Conservation (phyloP, 768 basidiomycete species). For the Amanita subjunquillea region DNA sequence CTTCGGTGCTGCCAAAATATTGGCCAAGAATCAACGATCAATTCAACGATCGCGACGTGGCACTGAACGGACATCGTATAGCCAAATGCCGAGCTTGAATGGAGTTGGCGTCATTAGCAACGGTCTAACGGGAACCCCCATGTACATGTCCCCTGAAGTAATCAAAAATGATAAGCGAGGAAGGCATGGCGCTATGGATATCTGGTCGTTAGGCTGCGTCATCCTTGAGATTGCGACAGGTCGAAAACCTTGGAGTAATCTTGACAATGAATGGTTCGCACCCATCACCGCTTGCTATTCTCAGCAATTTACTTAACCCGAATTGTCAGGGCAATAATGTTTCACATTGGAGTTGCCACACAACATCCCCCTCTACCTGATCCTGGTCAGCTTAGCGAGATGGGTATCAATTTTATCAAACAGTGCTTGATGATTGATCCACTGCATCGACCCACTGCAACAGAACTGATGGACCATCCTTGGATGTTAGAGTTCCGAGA, state of each 20-base stretch:
- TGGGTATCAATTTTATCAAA: constrained; percentile 91
- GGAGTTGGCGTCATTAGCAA: constrained; percentile 55
- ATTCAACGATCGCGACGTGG: constrained; percentile 63
- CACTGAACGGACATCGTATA: constrained; percentile 27
- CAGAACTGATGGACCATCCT: constrained; percentile 75
- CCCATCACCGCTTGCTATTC: not conserved
- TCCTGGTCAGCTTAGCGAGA: constrained; percentile 74
- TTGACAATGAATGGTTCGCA: constrained; percentile 96
- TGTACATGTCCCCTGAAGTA: constrained; percentile 99
- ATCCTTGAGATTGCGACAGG: constrained; percentile 95
- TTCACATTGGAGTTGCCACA: constrained; percentile 94
- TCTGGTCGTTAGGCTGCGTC: constrained; percentile 98
- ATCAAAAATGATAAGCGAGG: constrained; percentile 91
- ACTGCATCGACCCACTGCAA: constrained; percentile 70
- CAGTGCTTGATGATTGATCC: constrained; percentile 87
- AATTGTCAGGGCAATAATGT: constrained; percentile 91
- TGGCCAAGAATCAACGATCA: constrained; percentile 82
- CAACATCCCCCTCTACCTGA: constrained; percentile 95
- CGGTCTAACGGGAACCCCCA: constrained; percentile 92
- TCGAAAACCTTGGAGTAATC: constrained; percentile 95
- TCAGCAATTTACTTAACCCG: not conserved
- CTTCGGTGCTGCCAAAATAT: constrained; percentile 94
- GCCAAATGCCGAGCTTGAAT: constrained; percentile 23
- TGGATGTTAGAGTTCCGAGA: constrained; percentile 87
- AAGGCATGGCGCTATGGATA: constrained; percentile 91